A percentile compares a stretch with the other conserved stretches of the same genome.
Evolutionary conservation across 78 protist species (phyloP).

Genomic region (Monosiga brevicollis): DNA sequence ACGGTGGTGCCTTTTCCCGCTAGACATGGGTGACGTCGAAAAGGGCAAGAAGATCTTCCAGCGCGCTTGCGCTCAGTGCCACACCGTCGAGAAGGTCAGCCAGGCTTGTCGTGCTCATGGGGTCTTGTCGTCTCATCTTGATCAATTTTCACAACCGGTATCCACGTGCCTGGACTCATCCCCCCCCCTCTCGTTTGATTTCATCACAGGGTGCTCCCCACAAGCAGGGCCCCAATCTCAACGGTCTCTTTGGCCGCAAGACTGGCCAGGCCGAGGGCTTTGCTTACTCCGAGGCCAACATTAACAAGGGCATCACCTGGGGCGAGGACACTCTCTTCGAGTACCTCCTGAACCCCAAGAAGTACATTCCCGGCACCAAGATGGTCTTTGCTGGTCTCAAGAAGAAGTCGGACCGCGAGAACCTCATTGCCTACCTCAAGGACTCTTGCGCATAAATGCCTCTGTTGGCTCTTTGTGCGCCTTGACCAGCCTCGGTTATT

Average conservation of each 20-base stretch:
- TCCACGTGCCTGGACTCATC: not conserved
- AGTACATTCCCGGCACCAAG: constrained; percentile 81
- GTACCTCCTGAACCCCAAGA: constrained; percentile 71
- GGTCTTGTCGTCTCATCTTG: not conserved
- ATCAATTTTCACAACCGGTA: not conserved
- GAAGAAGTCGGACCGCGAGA: constrained; percentile 51
- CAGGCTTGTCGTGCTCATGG: not conserved
- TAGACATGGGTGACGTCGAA: constrained; percentile 16
- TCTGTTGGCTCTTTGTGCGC: no score
- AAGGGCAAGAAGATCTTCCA: constrained; percentile 73
- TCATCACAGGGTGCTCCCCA: constrained; percentile 39
- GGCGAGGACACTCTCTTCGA: constrained; percentile 45
- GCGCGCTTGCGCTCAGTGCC: constrained; percentile 69
- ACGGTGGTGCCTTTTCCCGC: not conserved
- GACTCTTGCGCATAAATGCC: no score
- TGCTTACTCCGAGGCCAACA: constrained; percentile 73
- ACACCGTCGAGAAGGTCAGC: constrained; percentile 30
- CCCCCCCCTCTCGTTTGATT: not conserved
- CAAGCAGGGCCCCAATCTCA: constrained; percentile 69
- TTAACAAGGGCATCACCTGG: constrained; percentile 57
- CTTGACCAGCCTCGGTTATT: no score
- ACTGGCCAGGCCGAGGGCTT: constrained; percentile 55
- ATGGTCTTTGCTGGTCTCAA: constrained; percentile 81
- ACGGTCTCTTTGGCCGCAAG: constrained; percentile 59
- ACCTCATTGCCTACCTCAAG: constrained; percentile 51